Conservation (phyloP, 2,329 filamentous ascomycete species). For the Trichoderma sp. region DNA sequence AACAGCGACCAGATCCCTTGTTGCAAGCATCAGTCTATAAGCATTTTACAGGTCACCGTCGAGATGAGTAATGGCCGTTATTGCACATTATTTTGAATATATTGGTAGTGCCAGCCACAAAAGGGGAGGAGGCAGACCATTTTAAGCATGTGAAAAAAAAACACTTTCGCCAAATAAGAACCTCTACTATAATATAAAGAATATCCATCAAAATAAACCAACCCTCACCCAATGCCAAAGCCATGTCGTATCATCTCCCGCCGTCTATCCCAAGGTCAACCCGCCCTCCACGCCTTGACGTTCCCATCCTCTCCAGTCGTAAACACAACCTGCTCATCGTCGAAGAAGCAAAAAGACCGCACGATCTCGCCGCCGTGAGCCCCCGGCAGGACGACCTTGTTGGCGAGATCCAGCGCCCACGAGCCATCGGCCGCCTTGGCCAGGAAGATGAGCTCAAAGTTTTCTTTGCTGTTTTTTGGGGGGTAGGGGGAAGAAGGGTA, state of each 20-base stretch:
- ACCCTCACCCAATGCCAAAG: not conserved
- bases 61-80: not conserved
- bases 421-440: constrained; percentile 42
- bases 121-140: not conserved
- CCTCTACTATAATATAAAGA: not conserved
- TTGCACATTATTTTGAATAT: not conserved
- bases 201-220: not conserved
- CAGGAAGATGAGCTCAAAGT: constrained; percentile 60
- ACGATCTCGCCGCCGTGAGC: constrained; percentile 64
- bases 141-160: not conserved
- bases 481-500: not conserved
- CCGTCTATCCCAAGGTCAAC: not conserved
- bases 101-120: not conserved
- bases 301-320: constrained; percentile 58
- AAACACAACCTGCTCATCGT: constrained; percentile 56
- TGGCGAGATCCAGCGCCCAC: constrained; percentile 55
- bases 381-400: constrained; percentile 57
- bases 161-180: not conserved
- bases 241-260: not conserved
- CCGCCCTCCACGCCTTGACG: constrained; percentile 53
- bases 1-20: not conserved
- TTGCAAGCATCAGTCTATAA: not conserved
- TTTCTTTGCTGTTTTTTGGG: constrained; percentile 46
- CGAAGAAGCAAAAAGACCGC: constrained; percentile 61
- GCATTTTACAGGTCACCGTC: not conserved